Conservation (phyloP, 169 alveolate species). For the Theileria parva region DNA sequence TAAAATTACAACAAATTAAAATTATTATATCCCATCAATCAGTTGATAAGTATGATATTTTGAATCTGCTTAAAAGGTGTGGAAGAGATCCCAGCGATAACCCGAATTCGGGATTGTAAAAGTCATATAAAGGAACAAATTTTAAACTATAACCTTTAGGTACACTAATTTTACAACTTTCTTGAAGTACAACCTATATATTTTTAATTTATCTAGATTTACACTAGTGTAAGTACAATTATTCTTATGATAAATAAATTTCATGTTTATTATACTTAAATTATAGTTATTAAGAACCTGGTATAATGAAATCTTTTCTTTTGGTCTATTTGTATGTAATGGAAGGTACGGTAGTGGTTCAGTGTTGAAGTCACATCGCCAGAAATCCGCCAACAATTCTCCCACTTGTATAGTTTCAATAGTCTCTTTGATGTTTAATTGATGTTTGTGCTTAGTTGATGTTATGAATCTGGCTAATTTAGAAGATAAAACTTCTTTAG, state of each 20-base stretch:
- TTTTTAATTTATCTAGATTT: not conserved
- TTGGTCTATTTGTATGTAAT: slow-evolving; percentile 69
- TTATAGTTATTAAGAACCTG: slow-evolving; percentile 43
- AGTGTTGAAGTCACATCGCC: slow-evolving; percentile 70
- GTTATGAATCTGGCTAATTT: slow-evolving; percentile 70
- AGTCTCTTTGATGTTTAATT: slow-evolving; percentile 32
- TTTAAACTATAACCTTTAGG: slow-evolving; percentile 23
- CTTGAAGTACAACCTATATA: slow-evolving; percentile 43
- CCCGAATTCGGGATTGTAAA: slow-evolving; percentile 49
- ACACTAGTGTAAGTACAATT: not conserved
- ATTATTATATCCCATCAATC: slow-evolving; percentile 11
- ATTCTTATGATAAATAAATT: not conserved
- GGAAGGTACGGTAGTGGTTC: slow-evolving; percentile 73
- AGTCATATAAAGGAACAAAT: slow-evolving; percentile 52
- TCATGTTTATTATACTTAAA: not conserved
- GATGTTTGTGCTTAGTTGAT: slow-evolving; percentile 26
- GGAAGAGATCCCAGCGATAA: slow-evolving; percentile 51
- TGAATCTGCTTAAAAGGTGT: slow-evolving; percentile 56
- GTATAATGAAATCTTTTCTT: slow-evolving; percentile 65
- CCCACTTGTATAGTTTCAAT: slow-evolving; percentile 68
- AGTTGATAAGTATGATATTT: slow-evolving; percentile 49
- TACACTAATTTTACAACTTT: slow-evolving; percentile 26
- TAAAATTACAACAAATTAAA: not conserved
- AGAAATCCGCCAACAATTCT: slow-evolving; percentile 74
- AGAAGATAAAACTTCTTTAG: slow-evolving; percentile 61